phyloP scores from a whole-genome alignment of 2,329 filamentous ascomycete genomes.

The Curvularia spicifera region DNA sequence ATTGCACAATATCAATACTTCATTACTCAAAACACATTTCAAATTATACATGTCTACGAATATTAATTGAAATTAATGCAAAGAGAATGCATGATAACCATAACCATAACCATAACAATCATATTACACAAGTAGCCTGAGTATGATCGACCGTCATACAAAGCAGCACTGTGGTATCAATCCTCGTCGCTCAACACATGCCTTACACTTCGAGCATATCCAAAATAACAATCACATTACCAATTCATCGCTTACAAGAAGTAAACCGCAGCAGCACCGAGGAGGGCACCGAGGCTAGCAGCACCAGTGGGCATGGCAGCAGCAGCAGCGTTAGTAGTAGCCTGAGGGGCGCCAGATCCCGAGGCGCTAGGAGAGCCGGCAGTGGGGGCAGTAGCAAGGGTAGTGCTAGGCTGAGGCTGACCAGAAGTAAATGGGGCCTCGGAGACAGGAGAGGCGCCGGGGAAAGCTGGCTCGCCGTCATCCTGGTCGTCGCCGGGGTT shows the following conservation, averaged over 20 bases:
- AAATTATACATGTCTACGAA: background rate
- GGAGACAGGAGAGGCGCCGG: constrained; percentile 56
- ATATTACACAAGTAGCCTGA: background rate
- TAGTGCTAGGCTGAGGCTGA: constrained; percentile 55
- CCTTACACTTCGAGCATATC: background rate
- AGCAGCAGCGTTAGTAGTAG: constrained; percentile 16
- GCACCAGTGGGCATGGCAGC: constrained; percentile 48
- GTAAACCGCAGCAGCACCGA: constrained; percentile 54
- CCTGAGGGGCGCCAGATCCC: constrained; percentile 12
- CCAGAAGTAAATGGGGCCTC: constrained; percentile 63
- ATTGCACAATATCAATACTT: background rate
- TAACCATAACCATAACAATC: background rate
- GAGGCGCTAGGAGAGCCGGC: constrained; percentile 15
- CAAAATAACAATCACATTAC: background rate
- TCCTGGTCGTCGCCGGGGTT: constrained; percentile 52
- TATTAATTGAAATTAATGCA: background rate
- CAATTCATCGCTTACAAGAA: constrained; percentile 21
- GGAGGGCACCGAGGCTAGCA: constrained; percentile 56
- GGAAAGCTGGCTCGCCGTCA: constrained; percentile 60
- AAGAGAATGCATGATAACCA: background rate
- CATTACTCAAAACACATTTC: background rate
- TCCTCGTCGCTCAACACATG: background rate
- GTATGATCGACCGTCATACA: background rate
- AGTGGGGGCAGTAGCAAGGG: constrained; percentile 29
- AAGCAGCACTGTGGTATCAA: background rate